phyloP scores from a whole-genome alignment of 805 yeast genomes.

The Zygosaccharomyces pseudorouxii region DNA sequence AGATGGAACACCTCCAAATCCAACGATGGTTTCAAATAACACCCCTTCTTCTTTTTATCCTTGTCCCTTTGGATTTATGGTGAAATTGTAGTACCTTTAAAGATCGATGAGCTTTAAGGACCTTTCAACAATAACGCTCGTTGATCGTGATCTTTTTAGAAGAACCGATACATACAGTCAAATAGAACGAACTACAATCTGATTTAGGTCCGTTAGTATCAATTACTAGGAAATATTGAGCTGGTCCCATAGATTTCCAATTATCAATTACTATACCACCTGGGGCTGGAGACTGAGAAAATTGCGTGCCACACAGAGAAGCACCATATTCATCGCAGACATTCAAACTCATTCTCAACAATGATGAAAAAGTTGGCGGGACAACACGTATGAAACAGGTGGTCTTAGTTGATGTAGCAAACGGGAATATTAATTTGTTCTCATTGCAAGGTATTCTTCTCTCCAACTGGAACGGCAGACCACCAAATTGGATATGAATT shows the following conservation, averaged over 20 bases:
- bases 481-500: constrained; percentile 22
- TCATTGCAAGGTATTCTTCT: constrained; percentile 11
- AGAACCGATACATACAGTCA: constrained; percentile 13
- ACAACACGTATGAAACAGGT: constrained; percentile 21
- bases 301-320: constrained; percentile 10
- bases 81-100: neutral
- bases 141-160: constrained; percentile 9
- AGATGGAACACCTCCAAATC: neutral
- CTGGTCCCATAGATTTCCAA: constrained; percentile 7
- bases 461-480: constrained; percentile 19
- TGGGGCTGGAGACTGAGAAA: constrained; percentile 9
- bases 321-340: constrained; percentile 22
- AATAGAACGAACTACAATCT: neutral
- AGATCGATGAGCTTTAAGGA: neutral
- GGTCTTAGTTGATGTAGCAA: constrained; percentile 8
- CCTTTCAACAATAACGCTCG: constrained; percentile 6
- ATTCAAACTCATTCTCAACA: constrained; percentile 18
- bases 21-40: neutral
- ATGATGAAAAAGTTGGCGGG: constrained; percentile 7
- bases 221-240: constrained; percentile 14
- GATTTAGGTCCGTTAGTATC: constrained; percentile 18
- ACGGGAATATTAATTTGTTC: constrained; percentile 12
- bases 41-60: neutral
- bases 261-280: constrained; percentile 21
- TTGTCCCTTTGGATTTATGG: neutral